phyloP scores from a whole-genome alignment of 495 filamentous ascomycete genomes.

The Neurospora sublineolata region DNA sequence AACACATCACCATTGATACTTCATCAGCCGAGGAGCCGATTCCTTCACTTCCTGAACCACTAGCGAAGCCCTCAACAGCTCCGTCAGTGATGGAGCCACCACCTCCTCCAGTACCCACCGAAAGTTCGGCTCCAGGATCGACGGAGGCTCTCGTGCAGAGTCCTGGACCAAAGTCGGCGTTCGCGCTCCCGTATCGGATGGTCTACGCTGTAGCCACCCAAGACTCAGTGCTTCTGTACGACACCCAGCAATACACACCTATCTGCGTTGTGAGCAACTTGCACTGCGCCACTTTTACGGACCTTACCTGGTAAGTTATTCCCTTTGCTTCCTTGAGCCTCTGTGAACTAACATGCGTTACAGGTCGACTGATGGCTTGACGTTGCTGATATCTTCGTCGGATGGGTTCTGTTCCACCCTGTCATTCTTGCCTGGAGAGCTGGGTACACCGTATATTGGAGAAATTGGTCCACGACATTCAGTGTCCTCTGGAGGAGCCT shows the following conservation, averaged over 20 bases:
- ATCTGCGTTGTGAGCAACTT: constrained; percentile 90
- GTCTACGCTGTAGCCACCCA: constrained; percentile 96
- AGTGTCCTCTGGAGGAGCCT: constrained; percentile 21
- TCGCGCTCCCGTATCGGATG: constrained; percentile 82
- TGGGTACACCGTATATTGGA: constrained; percentile 76
- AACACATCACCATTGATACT: constrained; percentile 88
- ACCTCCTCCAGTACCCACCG: constrained; percentile 43
- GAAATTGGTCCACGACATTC: constrained; percentile 42
- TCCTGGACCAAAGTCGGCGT: constrained; percentile 54
- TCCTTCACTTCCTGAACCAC: constrained; percentile 69
- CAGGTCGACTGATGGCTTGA: constrained; percentile 88
- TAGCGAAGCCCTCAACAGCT: constrained; percentile 45
- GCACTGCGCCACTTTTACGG: constrained; percentile 94
- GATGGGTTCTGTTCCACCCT: constrained; percentile 95
- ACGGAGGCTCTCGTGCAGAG: constrained; percentile 37
- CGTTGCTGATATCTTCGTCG: constrained; percentile 88
- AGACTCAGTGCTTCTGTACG: constrained; percentile 90
- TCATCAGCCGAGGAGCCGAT: constrained; percentile 79
- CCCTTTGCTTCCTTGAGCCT: neutral
- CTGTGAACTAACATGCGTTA: constrained; percentile 17
- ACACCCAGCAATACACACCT: constrained; percentile 92
- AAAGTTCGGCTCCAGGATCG: constrained; percentile 28
- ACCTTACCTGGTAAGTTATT: constrained; percentile 73
- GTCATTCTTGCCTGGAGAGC: constrained; percentile 70
- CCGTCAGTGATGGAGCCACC: constrained; percentile 79